A percentile compares a stretch with the other conserved stretches of the same genome.
Conservation (phyloP, 129 eudicot species). For the Heracleum sosnowskyi region DNA sequence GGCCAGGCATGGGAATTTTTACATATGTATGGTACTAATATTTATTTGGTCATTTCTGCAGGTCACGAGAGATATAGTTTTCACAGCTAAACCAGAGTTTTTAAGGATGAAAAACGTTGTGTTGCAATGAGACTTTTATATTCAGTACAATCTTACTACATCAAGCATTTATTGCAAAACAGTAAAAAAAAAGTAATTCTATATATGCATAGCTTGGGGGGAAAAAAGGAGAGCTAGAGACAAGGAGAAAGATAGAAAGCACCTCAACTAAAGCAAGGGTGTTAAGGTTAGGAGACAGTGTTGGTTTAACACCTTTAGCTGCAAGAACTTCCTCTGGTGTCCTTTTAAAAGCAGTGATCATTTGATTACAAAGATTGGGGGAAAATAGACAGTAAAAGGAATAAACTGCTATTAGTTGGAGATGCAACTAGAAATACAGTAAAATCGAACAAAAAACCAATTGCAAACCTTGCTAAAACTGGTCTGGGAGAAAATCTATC, state of each 20-base stretch:
- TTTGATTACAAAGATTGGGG: neutral
- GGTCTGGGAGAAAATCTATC: slow-evolving; percentile 88
- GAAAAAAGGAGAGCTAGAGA: neutral
- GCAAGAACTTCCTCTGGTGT: slow-evolving; percentile 98
- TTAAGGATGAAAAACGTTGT: neutral
- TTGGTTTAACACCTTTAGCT: slow-evolving; percentile 96
- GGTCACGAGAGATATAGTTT: neutral
- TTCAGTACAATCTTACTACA: neutral
- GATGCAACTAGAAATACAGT: neutral
- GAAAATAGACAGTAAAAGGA: neutral
- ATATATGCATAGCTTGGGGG: neutral
- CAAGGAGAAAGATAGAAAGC: slow-evolving; percentile 12
- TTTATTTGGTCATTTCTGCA: neutral
- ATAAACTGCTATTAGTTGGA: neutral
- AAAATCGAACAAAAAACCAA: neutral
- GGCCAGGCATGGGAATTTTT: neutral
- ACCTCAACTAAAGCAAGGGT: slow-evolving; percentile 95
- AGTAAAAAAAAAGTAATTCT: neutral
- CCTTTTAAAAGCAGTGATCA: slow-evolving; percentile 32
- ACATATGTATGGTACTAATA: neutral
- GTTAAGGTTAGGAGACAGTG: slow-evolving; percentile 89
- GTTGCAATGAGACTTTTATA: neutral
- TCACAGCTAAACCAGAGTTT: neutral
- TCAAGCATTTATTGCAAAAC: neutral
- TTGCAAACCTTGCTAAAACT: slow-evolving; percentile 78